phyloP scores from a whole-genome alignment of 1,284 basidiomycete species.

The Apiotrichum veenhuisii region DNA sequence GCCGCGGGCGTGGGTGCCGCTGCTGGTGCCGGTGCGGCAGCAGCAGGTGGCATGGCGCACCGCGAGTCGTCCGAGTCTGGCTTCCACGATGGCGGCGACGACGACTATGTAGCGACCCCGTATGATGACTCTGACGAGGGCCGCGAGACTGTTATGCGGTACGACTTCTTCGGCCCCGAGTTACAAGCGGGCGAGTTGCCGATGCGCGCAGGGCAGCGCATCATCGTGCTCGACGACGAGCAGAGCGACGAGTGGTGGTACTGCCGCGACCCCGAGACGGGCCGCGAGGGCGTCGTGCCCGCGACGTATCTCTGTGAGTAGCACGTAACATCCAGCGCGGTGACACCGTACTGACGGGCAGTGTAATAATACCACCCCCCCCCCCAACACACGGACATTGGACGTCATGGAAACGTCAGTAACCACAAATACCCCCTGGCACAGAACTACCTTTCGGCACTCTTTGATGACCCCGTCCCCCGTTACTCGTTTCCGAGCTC shows the following conservation, averaged over 20 bases:
- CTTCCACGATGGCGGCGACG: slow-evolving; percentile 7
- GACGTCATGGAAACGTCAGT: no score
- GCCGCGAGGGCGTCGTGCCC: slow-evolving; percentile 80
- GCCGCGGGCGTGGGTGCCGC: slow-evolving; percentile 14
- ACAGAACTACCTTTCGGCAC: no score
- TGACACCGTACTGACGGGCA: background rate
- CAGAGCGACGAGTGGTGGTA: slow-evolving; percentile 76
- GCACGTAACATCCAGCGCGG: background rate
- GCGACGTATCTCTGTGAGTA: slow-evolving; percentile 62
- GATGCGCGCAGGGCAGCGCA: slow-evolving; percentile 42
- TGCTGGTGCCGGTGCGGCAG: slow-evolving; percentile 18
- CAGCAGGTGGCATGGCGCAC: slow-evolving; percentile 38
- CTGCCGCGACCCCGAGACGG: slow-evolving; percentile 69
- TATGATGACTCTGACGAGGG: slow-evolving; percentile 34
- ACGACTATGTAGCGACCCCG: slow-evolving; percentile 8
- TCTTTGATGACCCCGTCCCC: no score
- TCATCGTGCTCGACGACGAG: slow-evolving; percentile 41
- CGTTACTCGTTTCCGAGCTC: no score
- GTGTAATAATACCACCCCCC: background rate
- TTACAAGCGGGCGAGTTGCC: slow-evolving; percentile 43
- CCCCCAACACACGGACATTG: background rate
- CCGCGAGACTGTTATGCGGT: slow-evolving; percentile 45
- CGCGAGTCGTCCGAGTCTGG: slow-evolving; percentile 4
- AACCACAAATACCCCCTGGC: no score
- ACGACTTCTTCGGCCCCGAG: slow-evolving; percentile 41